phyloP scores from a whole-genome alignment of 371 early-diverging fungal genomes.

The Fennellomyces sp. region DNA sequence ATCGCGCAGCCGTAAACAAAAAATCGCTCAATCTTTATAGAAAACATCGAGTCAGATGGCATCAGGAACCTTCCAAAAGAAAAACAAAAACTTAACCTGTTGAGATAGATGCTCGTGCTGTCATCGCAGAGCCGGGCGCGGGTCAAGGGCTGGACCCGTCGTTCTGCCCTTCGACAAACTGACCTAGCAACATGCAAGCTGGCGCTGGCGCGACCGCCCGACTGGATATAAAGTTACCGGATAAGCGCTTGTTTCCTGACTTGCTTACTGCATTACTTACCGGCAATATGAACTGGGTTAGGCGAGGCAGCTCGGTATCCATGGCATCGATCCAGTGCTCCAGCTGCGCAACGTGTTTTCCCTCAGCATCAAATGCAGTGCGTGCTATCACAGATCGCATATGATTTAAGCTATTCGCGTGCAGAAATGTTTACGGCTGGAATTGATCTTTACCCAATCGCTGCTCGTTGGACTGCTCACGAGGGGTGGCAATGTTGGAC shows the following conservation, averaged over 20 bases:
- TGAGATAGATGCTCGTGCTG: constrained; percentile 71
- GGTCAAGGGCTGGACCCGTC: constrained; percentile 78
- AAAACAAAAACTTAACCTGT: constrained; percentile 47
- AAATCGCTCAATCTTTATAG: constrained; percentile 84
- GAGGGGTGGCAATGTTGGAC: constrained; percentile 91
- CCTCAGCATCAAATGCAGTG: constrained; percentile 79
- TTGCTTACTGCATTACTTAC: constrained; percentile 29
- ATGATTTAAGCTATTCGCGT: background rate
- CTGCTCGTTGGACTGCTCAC: constrained; percentile 56
- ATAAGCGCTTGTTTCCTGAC: background rate
- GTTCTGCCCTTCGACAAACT: constrained; percentile 88
- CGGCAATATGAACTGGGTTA: constrained; percentile 89
- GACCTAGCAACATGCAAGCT: constrained; percentile 73
- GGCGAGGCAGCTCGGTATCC: constrained; percentile 72
- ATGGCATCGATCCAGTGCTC: constrained; percentile 89
- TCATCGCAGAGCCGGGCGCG: constrained; percentile 63
- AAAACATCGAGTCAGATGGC: constrained; percentile 5
- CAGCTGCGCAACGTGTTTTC: constrained; percentile 59
- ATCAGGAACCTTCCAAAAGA: constrained; percentile 1
- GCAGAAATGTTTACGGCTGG: constrained; percentile 9
- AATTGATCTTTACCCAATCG: constrained; percentile 42
- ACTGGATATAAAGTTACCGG: too few relatives aligned
- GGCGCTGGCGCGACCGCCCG: constrained; percentile 77
- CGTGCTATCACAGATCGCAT: constrained; percentile 36
- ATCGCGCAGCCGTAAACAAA: constrained; percentile 87